Percentiles rank a stretch among this genome's conserved stretches.
Conservation (phyloP, 1,284 basidiomycete species). For the Athelia sp. region DNA sequence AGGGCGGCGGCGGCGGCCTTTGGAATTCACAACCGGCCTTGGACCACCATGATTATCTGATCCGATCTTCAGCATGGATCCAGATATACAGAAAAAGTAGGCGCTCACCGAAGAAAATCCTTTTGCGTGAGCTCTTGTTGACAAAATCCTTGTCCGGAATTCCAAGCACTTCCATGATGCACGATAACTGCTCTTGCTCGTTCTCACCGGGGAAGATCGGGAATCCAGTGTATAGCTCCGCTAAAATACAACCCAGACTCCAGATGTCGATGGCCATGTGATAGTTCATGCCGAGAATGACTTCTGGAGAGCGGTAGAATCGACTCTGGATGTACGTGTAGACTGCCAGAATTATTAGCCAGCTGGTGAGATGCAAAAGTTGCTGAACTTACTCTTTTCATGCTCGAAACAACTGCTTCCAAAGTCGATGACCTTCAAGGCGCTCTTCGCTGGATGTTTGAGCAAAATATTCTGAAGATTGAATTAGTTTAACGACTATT, state of each 20-base stretch:
- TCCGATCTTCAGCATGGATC: slow-evolving; percentile 1
- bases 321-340: slow-evolving; percentile 97
- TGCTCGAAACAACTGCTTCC: slow-evolving; percentile 98
- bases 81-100: background rate
- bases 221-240: slow-evolving; percentile 97
- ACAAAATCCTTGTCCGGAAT: slow-evolving; percentile 93
- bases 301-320: slow-evolving; percentile 95
- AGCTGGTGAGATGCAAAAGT: no score
- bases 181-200: slow-evolving; percentile 97
- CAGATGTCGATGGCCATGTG: slow-evolving; percentile 97
- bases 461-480: slow-evolving; percentile 83
- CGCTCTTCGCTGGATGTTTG: slow-evolving; percentile 92
- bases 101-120: slow-evolving; percentile 88
- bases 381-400: slow-evolving; percentile 82
- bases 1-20: slow-evolving; percentile 89
- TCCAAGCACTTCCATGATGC: slow-evolving; percentile 99
- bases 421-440: slow-evolving; percentile 98
- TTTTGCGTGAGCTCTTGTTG: slow-evolving; percentile 90
- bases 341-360: no score
- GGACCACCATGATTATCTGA: slow-evolving; percentile 90
- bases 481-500: slow-evolving; percentile 4
- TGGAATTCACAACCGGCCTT: slow-evolving; percentile 92
- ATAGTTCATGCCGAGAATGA: slow-evolving; percentile 91
- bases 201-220: slow-evolving; percentile 99
- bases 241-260: slow-evolving; percentile 97